Base-by-base conservation (phyloP, 129 eudicot species). In the Artemisia tridentata region DNA sequence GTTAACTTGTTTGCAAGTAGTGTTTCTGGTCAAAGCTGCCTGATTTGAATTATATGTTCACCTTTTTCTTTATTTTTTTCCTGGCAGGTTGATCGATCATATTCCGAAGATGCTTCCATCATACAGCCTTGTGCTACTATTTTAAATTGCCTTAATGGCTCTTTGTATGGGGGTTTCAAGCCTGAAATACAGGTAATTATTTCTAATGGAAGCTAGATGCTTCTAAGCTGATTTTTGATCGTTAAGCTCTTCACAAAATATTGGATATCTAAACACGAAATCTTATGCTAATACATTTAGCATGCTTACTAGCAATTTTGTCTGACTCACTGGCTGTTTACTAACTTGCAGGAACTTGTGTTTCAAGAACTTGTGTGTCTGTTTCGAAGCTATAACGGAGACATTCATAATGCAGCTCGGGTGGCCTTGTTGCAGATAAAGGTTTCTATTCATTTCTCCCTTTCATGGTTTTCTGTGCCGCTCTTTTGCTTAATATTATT, bases 111-210 rank as follows among this genome's bases (percentile, higher is more conserved):
- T 54, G 66, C 74, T 73, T 80, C 80, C 14, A 72, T 89, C 29
- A 62, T 83, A 72, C 81, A 80, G 84, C 96, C 98, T 74, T 93
- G 97, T 79, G 29, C 75, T 67, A 82, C 97, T 23, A 80, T 85
- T 67, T 81, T 89, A 79, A 73, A 80, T 61, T 80, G 76, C 65
- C 81, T 93, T 45, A 85, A 67, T 72, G 79, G 71, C 69, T 71
- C 85, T 20, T 65, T 89, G 29, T 89, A 78, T 65, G 83, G 72
- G 56, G 18, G 76, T 72, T 71, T 93, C 81, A 85, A 83, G 67
- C 57, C 75, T 54, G 88, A 80, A 77, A 65, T 50, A 64, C 96
- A 89, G 98, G 95, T 87, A 78, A 0, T 0, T 21, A 21, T 21
- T 0, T 31, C 5, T 31, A 4, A 31, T 31, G 38, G 38, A 31